Conservation (phyloP, 352 stramenopile genomes). For the Pythium aristosporum region DNA sequence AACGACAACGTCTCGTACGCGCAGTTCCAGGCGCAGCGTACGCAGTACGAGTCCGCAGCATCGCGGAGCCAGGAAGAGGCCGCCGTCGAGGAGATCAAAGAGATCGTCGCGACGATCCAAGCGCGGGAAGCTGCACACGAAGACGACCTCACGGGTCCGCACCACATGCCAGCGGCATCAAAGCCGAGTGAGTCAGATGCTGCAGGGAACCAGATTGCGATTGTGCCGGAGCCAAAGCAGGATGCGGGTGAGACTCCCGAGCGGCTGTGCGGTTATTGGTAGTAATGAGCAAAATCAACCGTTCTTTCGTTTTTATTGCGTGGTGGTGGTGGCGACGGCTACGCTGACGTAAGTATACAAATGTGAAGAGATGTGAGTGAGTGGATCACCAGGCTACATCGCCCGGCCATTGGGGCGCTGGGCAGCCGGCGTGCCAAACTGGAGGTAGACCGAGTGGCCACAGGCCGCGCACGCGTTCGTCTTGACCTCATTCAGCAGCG, state of each 20-base stretch:
- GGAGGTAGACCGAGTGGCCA: conserved; percentile 31
- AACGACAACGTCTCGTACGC: conserved; percentile 56
- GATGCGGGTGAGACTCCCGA: background rate
- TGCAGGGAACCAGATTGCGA: conserved; percentile 13
- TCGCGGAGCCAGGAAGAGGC: conserved; percentile 14
- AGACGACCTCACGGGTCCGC: background rate
- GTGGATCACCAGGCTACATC: background rate
- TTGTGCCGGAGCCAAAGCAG: conserved; percentile 13
- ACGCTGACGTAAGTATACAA: conserved; percentile 4
- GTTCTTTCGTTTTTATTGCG: background rate
- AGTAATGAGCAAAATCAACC: background rate
- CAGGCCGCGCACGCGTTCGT: conserved; percentile 52
- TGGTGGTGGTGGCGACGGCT: background rate
- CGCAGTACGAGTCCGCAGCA: conserved; percentile 28
- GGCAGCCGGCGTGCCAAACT: background rate
- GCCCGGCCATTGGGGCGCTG: background rate
- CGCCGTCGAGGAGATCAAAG: conserved; percentile 23
- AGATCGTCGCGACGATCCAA: conserved; percentile 25
- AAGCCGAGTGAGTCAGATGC: background rate
- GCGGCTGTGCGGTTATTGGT: conserved; percentile 4
- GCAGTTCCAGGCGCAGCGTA: conserved; percentile 44
- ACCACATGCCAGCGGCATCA: background rate
- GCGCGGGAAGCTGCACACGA: conserved; percentile 7
- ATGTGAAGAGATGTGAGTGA: background rate
- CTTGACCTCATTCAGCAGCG: conserved; percentile 55